phyloP scores from a whole-genome alignment of 306 rosid genomes.

The Calophaca sinica region DNA sequence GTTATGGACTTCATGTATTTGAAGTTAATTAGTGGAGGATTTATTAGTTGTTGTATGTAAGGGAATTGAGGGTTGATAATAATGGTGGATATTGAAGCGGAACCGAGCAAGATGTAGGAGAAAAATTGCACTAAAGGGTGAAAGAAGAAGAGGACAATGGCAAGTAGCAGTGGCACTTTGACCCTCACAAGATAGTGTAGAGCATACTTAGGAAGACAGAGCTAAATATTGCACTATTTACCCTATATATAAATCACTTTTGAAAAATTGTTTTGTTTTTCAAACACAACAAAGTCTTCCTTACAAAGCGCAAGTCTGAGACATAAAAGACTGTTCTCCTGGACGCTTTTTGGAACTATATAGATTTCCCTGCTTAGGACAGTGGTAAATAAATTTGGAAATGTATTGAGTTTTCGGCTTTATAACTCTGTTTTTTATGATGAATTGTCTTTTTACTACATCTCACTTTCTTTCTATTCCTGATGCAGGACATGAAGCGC shows the following conservation, averaged over 20 bases:
- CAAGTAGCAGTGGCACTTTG: neutral
- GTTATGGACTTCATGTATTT: conserved; percentile 5
- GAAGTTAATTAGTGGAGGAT: conserved; percentile 23
- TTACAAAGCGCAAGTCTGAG: conserved; percentile 34
- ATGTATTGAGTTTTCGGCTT: conserved; percentile 16
- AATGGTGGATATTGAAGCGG: conserved; percentile 6
- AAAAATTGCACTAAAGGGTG: conserved; percentile 19
- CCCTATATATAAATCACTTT: neutral
- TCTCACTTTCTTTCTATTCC: conserved; percentile 50
- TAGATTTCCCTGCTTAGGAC: conserved; percentile 32
- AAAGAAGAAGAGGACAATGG: conserved; percentile 14
- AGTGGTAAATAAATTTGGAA: conserved; percentile 31
- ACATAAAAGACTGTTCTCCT: conserved; percentile 29
- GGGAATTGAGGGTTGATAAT: conserved; percentile 31
- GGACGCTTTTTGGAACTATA: conserved; percentile 15
- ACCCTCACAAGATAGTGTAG: neutral
- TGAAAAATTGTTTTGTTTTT: neutral
- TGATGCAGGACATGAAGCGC: conserved; percentile 89
- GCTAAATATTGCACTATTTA: conserved; percentile 26
- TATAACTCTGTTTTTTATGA: conserved; percentile 31
- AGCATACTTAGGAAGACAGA: conserved; percentile 1
- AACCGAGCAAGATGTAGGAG: conserved; percentile 27
- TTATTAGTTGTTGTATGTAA: conserved; percentile 4
- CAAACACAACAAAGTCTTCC: neutral
- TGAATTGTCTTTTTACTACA: conserved; percentile 15